A percentile compares a stretch with the other conserved stretches of the same genome.
These are phyloP conservation scores for Geranomyces variabilis DNA, from an alignment of 192 early-diverging fungal genomes.

Conservation along the genomic window DNA sequence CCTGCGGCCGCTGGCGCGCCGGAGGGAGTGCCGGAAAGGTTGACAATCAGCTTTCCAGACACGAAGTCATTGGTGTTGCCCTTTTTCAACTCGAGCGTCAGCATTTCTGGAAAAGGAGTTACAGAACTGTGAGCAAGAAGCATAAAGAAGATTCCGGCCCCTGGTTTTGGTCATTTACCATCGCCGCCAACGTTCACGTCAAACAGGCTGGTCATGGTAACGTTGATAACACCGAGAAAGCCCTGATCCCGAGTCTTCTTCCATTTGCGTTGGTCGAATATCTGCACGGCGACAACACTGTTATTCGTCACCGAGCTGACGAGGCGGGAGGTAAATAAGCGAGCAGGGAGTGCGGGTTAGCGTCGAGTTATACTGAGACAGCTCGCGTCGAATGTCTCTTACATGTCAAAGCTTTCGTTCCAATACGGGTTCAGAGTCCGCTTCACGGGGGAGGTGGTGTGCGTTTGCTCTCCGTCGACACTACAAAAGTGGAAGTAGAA, in stretches of 20 bases:
- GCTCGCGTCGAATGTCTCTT: slow-evolving; percentile 22
- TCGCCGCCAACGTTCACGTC: slow-evolving; percentile 78
- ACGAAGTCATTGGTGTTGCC: slow-evolving; percentile 80
- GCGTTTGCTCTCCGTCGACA: slow-evolving; percentile 94
- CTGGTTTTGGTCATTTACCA: slow-evolving; percentile 14
- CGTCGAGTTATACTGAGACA: no score
- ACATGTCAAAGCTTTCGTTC: slow-evolving; percentile 89
- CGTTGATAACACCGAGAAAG: slow-evolving; percentile 89
- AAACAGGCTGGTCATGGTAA: slow-evolving; percentile 81
- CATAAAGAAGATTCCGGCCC: not conserved
- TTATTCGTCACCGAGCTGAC: slow-evolving; percentile 68
- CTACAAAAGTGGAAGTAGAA: slow-evolving; percentile 7
- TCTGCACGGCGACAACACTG: slow-evolving; percentile 88
- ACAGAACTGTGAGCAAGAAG: no score
- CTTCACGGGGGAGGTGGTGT: slow-evolving; percentile 84
- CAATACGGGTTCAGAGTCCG: slow-evolving; percentile 94
- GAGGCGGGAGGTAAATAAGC: not conserved
- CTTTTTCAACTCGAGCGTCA: slow-evolving; percentile 88
- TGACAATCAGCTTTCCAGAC: slow-evolving; percentile 83
- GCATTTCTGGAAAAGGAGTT: slow-evolving; percentile 70
- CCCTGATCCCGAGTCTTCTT: slow-evolving; percentile 67
- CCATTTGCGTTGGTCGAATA: slow-evolving; percentile 98
- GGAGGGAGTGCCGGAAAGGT: slow-evolving; percentile 49
- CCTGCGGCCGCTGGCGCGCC: slow-evolving; percentile 50
- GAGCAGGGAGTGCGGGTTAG: no score